Percentiles rank a stretch among this genome's conserved stretches.
phyloP scores from a whole-genome alignment of 306 rosid genomes.

The Crataegus laevigata region DNA sequence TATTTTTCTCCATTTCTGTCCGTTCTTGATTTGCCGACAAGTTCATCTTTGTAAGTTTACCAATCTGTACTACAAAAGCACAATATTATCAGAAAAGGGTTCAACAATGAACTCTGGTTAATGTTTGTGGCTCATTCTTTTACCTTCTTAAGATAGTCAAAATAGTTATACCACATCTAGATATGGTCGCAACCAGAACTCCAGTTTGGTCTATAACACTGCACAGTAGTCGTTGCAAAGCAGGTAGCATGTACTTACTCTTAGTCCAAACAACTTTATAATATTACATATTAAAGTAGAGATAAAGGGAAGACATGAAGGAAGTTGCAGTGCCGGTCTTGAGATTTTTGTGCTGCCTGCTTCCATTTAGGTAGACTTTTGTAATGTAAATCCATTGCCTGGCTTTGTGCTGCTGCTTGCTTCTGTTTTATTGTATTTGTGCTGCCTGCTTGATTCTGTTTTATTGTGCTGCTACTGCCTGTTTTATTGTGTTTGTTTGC shows the following conservation, averaged over 20 bases:
- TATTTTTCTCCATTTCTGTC: conserved; percentile 71
- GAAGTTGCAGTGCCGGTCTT: too few species aligned
- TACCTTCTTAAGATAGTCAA: conserved; percentile 38
- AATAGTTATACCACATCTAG: neutral
- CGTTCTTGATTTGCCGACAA: conserved; percentile 73
- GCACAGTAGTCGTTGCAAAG: neutral
- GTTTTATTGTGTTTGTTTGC: too few species aligned
- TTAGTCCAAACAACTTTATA: too few species aligned
- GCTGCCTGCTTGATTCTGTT: too few species aligned
- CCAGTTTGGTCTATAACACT: neutral
- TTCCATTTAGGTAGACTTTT: too few species aligned
- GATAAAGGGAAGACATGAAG: too few species aligned
- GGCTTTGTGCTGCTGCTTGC: too few species aligned
- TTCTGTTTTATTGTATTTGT: too few species aligned
- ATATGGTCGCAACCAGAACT: neutral
- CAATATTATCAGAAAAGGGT: neutral
- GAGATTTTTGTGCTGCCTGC: too few species aligned
- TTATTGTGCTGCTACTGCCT: too few species aligned
- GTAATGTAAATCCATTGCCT: too few species aligned
- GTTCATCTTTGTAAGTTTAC: conserved; percentile 29
- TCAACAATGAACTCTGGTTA: neutral
- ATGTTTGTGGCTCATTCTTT: conserved; percentile 12
- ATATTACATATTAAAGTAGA: too few species aligned
- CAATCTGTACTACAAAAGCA: conserved; percentile 17
- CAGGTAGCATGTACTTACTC: conserved; percentile 38